phyloP scores from a whole-genome alignment of 2,329 filamentous ascomycete species.

The Paracoccidioides lutzii region DNA sequence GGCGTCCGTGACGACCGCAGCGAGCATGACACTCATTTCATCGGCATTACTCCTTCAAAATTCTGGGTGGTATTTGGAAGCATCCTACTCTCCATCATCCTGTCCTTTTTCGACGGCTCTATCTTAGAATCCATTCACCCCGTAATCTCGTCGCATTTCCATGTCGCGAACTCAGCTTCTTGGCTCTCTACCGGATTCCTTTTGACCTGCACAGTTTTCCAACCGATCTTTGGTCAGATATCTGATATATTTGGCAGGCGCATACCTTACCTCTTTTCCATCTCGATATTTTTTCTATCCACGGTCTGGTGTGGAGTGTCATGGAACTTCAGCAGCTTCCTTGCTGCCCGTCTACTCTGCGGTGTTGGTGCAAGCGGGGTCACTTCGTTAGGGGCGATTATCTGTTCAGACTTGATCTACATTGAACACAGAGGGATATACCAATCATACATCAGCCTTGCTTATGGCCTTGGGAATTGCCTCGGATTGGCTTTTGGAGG shows the following conservation, averaged over 20 bases:
- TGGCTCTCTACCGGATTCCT: slow-evolving; percentile 72
- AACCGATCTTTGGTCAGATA: slow-evolving; percentile 59
- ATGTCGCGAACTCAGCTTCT: slow-evolving; percentile 62
- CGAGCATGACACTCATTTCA: slow-evolving; percentile 15
- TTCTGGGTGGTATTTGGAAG: slow-evolving; percentile 53
- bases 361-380: slow-evolving; percentile 61
- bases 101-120: slow-evolving; percentile 57
- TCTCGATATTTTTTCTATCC: slow-evolving; percentile 49
- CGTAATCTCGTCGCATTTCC: slow-evolving; percentile 68
- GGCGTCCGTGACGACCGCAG: background rate
- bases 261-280: slow-evolving; percentile 51
- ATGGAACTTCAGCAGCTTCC: slow-evolving; percentile 55
- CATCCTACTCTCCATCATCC: slow-evolving; percentile 44
- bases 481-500: slow-evolving; percentile 27
- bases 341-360: slow-evolving; percentile 55
- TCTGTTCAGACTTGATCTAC: slow-evolving; percentile 53
- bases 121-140: slow-evolving; percentile 73
- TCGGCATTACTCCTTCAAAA: slow-evolving; percentile 28
- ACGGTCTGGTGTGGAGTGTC: slow-evolving; percentile 62
- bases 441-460: slow-evolving; percentile 29
- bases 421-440: slow-evolving; percentile 45
- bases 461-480: slow-evolving; percentile 23
- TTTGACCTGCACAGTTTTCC: slow-evolving; percentile 60
- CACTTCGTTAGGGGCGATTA: slow-evolving; percentile 50
- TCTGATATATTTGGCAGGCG: slow-evolving; percentile 62